A percentile compares a stretch with the other conserved stretches of the same genome.
These are phyloP conservation scores for Cucurbita ficifolia DNA, from an alignment of 306 rosid genomes.

Conservation along the genomic window DNA sequence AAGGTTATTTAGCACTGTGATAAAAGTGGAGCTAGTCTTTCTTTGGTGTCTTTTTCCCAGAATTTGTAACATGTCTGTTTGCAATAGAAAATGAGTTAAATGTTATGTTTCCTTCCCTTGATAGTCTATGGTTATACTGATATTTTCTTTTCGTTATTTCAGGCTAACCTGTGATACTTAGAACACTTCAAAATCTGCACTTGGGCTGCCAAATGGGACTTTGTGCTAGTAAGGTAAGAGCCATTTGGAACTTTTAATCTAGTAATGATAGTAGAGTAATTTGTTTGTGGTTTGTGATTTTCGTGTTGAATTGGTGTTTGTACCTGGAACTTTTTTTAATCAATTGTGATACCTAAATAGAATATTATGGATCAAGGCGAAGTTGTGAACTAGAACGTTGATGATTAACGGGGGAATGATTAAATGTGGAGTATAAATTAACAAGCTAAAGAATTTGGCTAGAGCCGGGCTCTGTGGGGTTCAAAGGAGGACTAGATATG, in stretches of 20 bases:
- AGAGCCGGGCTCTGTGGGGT: neutral
- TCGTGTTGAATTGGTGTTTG: neutral
- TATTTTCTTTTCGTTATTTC: neutral
- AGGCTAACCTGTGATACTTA: neutral
- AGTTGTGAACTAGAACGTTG: neutral
- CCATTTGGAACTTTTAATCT: neutral
- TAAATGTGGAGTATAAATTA: neutral
- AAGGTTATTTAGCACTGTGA: neutral
- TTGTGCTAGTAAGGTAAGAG: conserved; percentile 52
- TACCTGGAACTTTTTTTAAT: neutral
- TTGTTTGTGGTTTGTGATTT: neutral
- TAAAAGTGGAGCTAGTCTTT: neutral
- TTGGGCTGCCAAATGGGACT: conserved; percentile 49
- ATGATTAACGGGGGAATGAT: neutral
- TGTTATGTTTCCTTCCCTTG: neutral
- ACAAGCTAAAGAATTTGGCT: neutral
- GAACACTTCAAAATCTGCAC: conserved; percentile 12
- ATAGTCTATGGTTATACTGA: neutral
- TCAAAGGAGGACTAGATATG: neutral
- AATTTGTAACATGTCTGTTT: neutral
- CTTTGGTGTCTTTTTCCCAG: neutral
- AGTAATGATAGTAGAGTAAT: neutral
- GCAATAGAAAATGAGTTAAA: neutral
- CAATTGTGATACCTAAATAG: neutral
- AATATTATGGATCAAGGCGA: neutral